These are phyloP conservation scores for Strigomonas galati DNA, from an alignment of 208 protist genomes.

Conservation along the genomic window DNA sequence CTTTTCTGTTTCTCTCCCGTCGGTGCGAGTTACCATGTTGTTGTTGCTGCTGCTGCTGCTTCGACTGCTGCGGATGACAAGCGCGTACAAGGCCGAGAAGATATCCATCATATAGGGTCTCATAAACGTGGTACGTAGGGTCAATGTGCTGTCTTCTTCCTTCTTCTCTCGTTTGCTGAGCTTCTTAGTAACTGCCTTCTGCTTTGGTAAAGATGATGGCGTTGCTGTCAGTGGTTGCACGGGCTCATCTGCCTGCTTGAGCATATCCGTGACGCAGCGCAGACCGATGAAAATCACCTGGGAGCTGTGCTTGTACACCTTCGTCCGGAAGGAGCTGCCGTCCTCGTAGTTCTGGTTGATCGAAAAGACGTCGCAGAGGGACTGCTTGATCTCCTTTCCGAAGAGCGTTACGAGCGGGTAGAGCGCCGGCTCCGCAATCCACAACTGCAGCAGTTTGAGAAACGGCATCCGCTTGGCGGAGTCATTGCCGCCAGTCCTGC, in stretches of 20 bases:
- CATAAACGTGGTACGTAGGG: slow-evolving; percentile 54
- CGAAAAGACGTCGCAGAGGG: slow-evolving; percentile 75
- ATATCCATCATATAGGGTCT: slow-evolving; percentile 52
- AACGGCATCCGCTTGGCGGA: slow-evolving; percentile 39
- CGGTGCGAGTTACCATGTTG: neutral
- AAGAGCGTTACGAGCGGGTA: slow-evolving; percentile 62
- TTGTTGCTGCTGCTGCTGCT: neutral
- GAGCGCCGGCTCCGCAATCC: slow-evolving; percentile 43
- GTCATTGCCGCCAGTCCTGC: slow-evolving; percentile 12
- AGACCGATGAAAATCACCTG: slow-evolving; percentile 57
- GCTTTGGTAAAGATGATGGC: neutral
- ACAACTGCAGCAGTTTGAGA: slow-evolving; percentile 65
- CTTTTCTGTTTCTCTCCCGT: neutral
- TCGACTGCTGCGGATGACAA: slow-evolving; percentile 48
- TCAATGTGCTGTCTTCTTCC: slow-evolving; percentile 14
- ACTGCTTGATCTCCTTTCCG: slow-evolving; percentile 40
- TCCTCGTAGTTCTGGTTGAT: slow-evolving; percentile 16
- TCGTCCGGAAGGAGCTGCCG: neutral
- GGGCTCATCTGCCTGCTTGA: slow-evolving; percentile 40
- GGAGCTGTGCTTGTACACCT: slow-evolving; percentile 34
- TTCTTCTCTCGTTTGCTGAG: too few species aligned
- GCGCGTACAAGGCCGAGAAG: slow-evolving; percentile 63
- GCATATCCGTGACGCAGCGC: slow-evolving; percentile 69
- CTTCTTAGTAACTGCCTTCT: neutral
- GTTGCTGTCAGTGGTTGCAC: slow-evolving; percentile 25